Percentiles rank a stretch among this genome's conserved stretches.
phyloP scores from a whole-genome alignment of 2,329 filamentous ascomycete species.

The Xylariales sp. region DNA sequence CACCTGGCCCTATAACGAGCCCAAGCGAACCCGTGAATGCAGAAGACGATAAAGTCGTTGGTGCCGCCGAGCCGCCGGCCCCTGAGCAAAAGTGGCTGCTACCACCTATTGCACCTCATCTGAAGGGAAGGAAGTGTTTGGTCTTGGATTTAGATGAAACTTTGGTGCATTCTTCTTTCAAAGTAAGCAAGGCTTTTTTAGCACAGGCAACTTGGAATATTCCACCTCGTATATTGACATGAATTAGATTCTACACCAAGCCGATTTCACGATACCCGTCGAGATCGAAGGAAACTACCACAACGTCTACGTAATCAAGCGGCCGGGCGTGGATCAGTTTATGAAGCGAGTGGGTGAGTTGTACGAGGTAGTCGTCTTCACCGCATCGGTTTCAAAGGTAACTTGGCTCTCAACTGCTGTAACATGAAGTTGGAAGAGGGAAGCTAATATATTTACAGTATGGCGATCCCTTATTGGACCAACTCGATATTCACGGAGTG shows the following conservation, averaged over 20 bases:
- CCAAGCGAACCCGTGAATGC: constrained; percentile 24
- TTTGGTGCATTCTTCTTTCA: constrained; percentile 97
- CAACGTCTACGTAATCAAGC: constrained; percentile 99
- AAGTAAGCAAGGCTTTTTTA: constrained; percentile 67
- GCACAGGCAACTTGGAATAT: no score
- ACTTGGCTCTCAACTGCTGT: no score
- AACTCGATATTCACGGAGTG: constrained; percentile 94
- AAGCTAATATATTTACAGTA: no score
- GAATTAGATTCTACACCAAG: constrained; percentile 87
- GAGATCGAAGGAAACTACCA: constrained; percentile 99
- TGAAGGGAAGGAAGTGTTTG: constrained; percentile 86
- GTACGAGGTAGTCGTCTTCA: constrained; percentile 98
- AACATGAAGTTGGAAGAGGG: no score
- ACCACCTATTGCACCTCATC: constrained; percentile 73
- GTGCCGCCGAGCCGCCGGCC: constrained; percentile 41
- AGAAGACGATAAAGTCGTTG: constrained; percentile 35
- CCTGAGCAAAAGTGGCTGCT: constrained; percentile 67
- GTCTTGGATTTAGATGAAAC: constrained; percentile 96
- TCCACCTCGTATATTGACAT: neutral
- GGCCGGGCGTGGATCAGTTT: constrained; percentile 96
- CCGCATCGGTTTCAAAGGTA: constrained; percentile 96
- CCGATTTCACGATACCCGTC: constrained; percentile 97
- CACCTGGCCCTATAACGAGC: constrained; percentile 38
- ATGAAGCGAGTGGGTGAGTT: constrained; percentile 98
- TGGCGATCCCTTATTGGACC: constrained; percentile 90